Evolutionary conservation across 495 filamentous ascomycete species (phyloP), one percentile per base, ranked within the genome.

Genomic region (Talaromyces nanjingensis): DNA sequence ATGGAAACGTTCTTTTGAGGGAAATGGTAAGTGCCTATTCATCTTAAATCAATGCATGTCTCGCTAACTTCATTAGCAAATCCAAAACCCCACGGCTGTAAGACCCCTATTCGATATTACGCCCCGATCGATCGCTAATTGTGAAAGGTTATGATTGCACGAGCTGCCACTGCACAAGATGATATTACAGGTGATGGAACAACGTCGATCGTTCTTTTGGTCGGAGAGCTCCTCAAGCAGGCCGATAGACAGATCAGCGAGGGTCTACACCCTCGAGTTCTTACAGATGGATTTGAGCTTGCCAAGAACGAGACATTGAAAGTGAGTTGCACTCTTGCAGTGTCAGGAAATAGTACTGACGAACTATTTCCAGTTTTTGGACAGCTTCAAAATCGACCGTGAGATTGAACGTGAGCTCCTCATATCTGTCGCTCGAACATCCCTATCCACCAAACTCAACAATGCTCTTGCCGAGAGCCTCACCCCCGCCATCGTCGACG

Each of bases 181-280:
- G 94, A 99, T 70, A 99, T 99, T 64, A 94, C 91, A 65, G 94
- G 94, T 69, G 94, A 99, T 77, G 94, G 94, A 67, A 99, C 94
- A 67, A 99, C 94, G 37, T 96, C 91, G 54, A 93, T 98, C 11
- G 94, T 99, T 12, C 77, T 99, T 69, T 75, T 97, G 71, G 94
- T 99, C 33, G 94, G 94, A 76, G 94, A 99, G 80, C 83, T 99
- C 56, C 74, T 99, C 71, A 99, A 98, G 83, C 94, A 99, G 79
- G 94, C 94, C 42, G 91, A 97, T 70, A 86, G 94, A 70, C 89
- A 94, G 71, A 97, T 99, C 68, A 83, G 89, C 0, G 94, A 99
- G 73, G 94, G 94, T 18, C 79, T 99, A 65, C 94, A 99, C 76
- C 94, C 94, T 29, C 85, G 94, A 68, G 91, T 98, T 62, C 94